These are phyloP conservation scores for Aspergillus taichungensis DNA, from an alignment of 495 filamentous ascomycete genomes.

Conservation along the genomic window DNA sequence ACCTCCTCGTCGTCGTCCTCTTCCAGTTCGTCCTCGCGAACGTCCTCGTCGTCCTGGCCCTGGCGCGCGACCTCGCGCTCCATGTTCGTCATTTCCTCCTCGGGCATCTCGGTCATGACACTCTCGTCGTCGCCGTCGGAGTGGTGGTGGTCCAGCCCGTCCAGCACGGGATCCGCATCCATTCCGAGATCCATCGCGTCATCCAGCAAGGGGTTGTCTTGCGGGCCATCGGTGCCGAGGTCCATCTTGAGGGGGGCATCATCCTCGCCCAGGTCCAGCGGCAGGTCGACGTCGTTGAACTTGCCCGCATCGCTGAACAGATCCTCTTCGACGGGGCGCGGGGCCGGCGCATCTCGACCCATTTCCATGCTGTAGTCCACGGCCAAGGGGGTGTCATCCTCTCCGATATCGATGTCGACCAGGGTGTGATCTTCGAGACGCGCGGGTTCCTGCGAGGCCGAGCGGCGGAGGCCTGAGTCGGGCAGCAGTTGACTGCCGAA, in stretches of 20 bases:
- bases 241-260: conserved; percentile 38
- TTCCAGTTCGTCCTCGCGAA: conserved; percentile 38
- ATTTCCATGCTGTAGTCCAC: conserved; percentile 67
- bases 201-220: conserved; percentile 27
- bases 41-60: conserved; percentile 49
- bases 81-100: conserved; percentile 49
- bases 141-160: conserved; percentile 50
- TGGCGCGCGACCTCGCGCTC: neutral
- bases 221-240: conserved; percentile 18
- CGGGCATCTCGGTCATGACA: conserved; percentile 31
- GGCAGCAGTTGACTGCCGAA: conserved; percentile 64
- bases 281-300: conserved; percentile 38
- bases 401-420: conserved; percentile 44
- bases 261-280: conserved; percentile 46
- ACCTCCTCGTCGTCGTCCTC: conserved; percentile 48
- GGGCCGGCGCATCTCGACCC: conserved; percentile 67
- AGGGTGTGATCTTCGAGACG: conserved; percentile 41
- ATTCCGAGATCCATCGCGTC: conserved; percentile 39
- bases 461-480: conserved; percentile 47
- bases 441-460: conserved; percentile 40
- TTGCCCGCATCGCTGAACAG: conserved; percentile 58
- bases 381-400: conserved; percentile 37
- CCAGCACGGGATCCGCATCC: conserved; percentile 43
- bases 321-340: conserved; percentile 60
- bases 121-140: conserved; percentile 49